A percentile compares a stretch with the other conserved stretches of the same genome.
Evolutionary conservation across 352 stramenopile species (phyloP).

Genomic region (Globisporangium nagaii): DNA sequence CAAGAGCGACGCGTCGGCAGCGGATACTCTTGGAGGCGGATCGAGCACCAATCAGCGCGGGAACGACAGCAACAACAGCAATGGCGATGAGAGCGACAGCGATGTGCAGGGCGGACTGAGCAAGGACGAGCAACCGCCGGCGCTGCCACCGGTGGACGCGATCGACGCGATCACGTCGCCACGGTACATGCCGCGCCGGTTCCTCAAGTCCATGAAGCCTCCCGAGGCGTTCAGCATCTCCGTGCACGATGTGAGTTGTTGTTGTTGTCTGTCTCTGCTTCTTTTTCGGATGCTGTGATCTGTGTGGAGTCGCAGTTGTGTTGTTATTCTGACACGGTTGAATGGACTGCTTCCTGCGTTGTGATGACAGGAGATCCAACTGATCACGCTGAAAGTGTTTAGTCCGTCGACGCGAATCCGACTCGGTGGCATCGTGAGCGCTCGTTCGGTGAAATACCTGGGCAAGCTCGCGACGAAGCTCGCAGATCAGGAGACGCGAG

Average conservation of each 20-base stretch:
- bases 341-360: too few relatives aligned
- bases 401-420: conserved; percentile 69
- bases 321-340: too few relatives aligned
- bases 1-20: conserved; percentile 24
- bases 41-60: conserved; percentile 9
- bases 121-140: conserved; percentile 24
- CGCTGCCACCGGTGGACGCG: conserved; percentile 17
- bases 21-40: neutral
- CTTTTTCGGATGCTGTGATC: too few relatives aligned
- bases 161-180: conserved; percentile 40
- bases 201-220: conserved; percentile 41
- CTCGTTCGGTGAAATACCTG: conserved; percentile 87
- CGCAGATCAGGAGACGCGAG: conserved; percentile 95
- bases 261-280: too few relatives aligned
- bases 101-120: conserved; percentile 17
- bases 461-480: conserved; percentile 93
- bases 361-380: conserved; percentile 83
- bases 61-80: conserved; percentile 28
- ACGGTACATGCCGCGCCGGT: conserved; percentile 42
- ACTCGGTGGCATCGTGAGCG: conserved; percentile 81
- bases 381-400: conserved; percentile 94
- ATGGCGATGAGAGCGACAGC: conserved; percentile 18
- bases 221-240: conserved; percentile 71
- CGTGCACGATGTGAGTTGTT: conserved; percentile 55
- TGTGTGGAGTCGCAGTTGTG: too few relatives aligned